A percentile compares a stretch with the other conserved stretches of the same genome.
Evolutionary conservation across 2,329 filamentous ascomycete genomes (phyloP).

Genomic region (Aureobasidium vineae): DNA sequence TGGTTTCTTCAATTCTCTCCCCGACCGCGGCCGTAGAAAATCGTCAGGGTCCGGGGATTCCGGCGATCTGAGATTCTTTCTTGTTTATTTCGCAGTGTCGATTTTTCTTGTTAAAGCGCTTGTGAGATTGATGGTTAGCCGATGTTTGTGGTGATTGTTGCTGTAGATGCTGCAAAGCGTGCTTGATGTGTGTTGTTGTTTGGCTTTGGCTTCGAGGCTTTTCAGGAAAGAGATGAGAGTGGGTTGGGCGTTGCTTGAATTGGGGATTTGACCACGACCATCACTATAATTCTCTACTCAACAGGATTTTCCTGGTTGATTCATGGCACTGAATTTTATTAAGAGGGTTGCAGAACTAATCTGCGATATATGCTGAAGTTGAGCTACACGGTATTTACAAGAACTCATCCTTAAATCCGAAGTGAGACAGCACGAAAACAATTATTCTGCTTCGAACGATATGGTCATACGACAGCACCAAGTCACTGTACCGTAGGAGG

Average conservation of each 20-base stretch:
- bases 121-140: neutral
- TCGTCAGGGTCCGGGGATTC: neutral
- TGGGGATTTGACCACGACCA: neutral
- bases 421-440: neutral
- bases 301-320: too few relatives aligned
- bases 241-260: conserved; percentile 18
- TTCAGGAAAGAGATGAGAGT: conserved; percentile 19
- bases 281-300: too few relatives aligned
- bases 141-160: neutral
- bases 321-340: too few relatives aligned
- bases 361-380: neutral
- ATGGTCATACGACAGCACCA: neutral
- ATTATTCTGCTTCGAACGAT: neutral
- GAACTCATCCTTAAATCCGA: neutral
- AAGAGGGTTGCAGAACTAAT: neutral
- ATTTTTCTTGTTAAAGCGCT: neutral
- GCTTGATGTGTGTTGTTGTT: conserved; percentile 15
- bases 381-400: neutral
- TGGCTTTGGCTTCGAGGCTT: conserved; percentile 16
- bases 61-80: neutral
- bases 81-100: too few relatives aligned
- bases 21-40: conserved; percentile 10
- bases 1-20: conserved; percentile 41
- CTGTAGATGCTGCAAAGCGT: neutral
- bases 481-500: neutral